phyloP scores from a whole-genome alignment of 495 filamentous ascomycete species.

The Chaetomium cochliodes region DNA sequence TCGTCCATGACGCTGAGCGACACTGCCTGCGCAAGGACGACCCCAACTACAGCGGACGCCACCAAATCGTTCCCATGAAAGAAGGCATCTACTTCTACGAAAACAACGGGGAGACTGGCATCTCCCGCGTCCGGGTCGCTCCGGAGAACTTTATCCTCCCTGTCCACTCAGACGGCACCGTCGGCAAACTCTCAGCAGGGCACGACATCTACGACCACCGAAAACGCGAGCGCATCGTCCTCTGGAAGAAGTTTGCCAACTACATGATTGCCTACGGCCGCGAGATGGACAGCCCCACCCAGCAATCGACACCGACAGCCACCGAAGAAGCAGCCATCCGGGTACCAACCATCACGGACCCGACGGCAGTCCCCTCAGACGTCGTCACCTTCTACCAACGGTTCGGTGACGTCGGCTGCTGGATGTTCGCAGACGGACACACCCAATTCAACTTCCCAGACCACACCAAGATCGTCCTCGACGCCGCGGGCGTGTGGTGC shows the following conservation, averaged over 20 bases:
- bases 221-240: slow-evolving; percentile 68
- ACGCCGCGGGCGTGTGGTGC: slow-evolving; percentile 69
- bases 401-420: slow-evolving; percentile 80
- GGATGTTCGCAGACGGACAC: slow-evolving; percentile 85
- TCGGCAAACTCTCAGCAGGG: slow-evolving; percentile 53
- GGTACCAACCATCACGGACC: slow-evolving; percentile 52
- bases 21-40: slow-evolving; percentile 57
- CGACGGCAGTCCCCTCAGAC: slow-evolving; percentile 49
- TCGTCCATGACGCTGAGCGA: slow-evolving; percentile 64
- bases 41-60: slow-evolving; percentile 55
- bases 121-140: slow-evolving; percentile 60
- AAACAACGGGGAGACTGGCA: slow-evolving; percentile 63
- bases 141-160: slow-evolving; percentile 59
- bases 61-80: slow-evolving; percentile 64
- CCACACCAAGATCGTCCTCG: slow-evolving; percentile 88
- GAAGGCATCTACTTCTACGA: slow-evolving; percentile 76
- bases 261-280: slow-evolving; percentile 76
- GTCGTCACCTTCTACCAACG: slow-evolving; percentile 88
- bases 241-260: slow-evolving; percentile 90
- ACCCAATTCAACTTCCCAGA: slow-evolving; percentile 96
- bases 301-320: slow-evolving; percentile 14
- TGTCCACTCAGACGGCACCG: slow-evolving; percentile 51
- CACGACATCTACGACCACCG: slow-evolving; percentile 62
- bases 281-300: slow-evolving; percentile 46
- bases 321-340: slow-evolving; percentile 46